Evolutionary conservation across 2,329 filamentous ascomycete genomes (phyloP).

Genomic region (Fusarium sambucinum): DNA sequence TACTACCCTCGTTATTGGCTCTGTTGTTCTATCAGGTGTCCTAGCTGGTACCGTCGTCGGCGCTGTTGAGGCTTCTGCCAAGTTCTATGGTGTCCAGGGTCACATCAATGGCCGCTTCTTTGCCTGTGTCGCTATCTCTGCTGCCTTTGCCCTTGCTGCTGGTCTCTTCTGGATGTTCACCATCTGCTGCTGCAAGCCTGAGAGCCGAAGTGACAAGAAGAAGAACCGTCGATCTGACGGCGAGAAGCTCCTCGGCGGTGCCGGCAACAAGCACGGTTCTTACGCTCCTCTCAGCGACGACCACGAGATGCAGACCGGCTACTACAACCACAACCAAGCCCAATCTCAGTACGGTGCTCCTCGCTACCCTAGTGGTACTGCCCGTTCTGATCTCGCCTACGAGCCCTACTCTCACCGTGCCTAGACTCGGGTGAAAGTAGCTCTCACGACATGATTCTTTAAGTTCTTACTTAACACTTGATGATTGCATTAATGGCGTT

Average conservation of each 20-base stretch:
- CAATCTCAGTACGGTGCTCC: conserved; percentile 53
- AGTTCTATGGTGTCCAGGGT: conserved; percentile 77
- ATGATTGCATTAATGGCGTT: conserved; percentile 49
- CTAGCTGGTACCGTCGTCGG: conserved; percentile 78
- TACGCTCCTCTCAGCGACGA: conserved; percentile 55
- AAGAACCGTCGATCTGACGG: conserved; percentile 53
- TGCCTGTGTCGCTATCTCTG: conserved; percentile 80
- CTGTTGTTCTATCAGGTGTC: conserved; percentile 79
- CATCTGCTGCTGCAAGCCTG: conserved; percentile 79
- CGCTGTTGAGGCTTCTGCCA: conserved; percentile 63
- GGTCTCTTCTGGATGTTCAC: conserved; percentile 92
- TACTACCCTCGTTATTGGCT: conserved; percentile 65
- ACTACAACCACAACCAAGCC: conserved; percentile 54
- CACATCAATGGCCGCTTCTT: conserved; percentile 77
- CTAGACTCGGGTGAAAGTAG: conserved; percentile 51
- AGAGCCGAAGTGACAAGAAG: conserved; percentile 52
- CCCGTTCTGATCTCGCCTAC: conserved; percentile 67
- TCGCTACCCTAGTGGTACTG: conserved; percentile 57
- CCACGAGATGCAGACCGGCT: conserved; percentile 53
- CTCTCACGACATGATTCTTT: conserved; percentile 35
- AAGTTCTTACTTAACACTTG: conserved; percentile 35
- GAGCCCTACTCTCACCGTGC: conserved; percentile 72
- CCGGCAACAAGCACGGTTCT: conserved; percentile 50
- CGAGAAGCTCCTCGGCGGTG: conserved; percentile 65
- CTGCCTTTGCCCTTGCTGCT: conserved; percentile 79